These are phyloP conservation scores for Alternaria solani DNA, from an alignment of 2,329 filamentous ascomycete genomes.

Conservation along the genomic window DNA sequence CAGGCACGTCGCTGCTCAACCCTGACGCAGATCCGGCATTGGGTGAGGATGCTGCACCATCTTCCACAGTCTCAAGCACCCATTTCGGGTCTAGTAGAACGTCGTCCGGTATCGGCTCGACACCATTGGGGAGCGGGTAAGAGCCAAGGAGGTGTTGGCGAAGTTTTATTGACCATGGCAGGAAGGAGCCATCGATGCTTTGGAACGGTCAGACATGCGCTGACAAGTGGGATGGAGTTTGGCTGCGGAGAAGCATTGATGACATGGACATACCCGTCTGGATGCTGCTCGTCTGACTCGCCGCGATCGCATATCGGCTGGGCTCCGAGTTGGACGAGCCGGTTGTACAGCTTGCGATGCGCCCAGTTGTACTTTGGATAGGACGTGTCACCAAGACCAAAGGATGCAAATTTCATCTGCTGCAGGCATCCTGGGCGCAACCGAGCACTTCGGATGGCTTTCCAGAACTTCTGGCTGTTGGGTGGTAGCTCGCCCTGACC, in stretches of 20 bases:
- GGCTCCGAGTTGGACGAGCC: conserved; percentile 84
- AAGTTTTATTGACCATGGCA: conserved; percentile 78
- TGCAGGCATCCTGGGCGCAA: conserved; percentile 74
- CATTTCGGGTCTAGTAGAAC: conserved; percentile 80
- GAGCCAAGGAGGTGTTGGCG: conserved; percentile 70
- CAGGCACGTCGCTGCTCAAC: conserved; percentile 16
- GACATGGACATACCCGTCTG: conserved; percentile 76
- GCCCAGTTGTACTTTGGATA: conserved; percentile 98
- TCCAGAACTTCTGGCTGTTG: conserved; percentile 87
- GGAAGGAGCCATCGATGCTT: conserved; percentile 82
- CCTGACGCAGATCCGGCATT: background rate
- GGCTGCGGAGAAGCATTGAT: background rate
- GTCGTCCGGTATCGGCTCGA: conserved; percentile 76
- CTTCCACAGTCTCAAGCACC: conserved; percentile 58
- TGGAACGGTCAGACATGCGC: conserved; percentile 6
- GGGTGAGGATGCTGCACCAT: conserved; percentile 11
- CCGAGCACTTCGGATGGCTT: conserved; percentile 78
- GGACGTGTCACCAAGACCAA: conserved; percentile 93
- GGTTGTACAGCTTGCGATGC: conserved; percentile 83
- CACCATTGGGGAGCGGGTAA: conserved; percentile 72
- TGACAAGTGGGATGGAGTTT: background rate
- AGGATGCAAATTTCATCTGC: conserved; percentile 78
- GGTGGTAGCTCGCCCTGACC: conserved; percentile 92
- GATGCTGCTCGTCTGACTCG: conserved; percentile 92
- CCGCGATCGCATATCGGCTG: conserved; percentile 77